Base-by-base conservation (phyloP, 495 filamentous ascomycete species). In the Penicillium odoratum region DNA sequence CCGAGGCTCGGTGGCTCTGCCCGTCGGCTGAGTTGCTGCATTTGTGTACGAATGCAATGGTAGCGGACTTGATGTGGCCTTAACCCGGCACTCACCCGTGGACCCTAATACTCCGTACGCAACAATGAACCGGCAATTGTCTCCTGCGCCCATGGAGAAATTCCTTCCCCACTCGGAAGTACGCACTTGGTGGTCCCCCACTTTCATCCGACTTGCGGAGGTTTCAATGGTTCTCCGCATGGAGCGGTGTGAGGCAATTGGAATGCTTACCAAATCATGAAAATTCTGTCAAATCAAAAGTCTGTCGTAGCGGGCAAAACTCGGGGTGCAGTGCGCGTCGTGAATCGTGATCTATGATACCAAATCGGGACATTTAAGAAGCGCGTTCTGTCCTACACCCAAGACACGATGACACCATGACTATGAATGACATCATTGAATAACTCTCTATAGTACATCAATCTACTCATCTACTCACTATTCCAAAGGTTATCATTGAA, bases 1-100 rank as follows among this genome's bases (percentile, higher is more conserved):
- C 65, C 65, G 65, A 65, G 51, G 57, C 51, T 62, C 53, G 64
- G 60, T 50, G 53, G 53, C 53, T 40, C 21, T 28, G 15, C 30
- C 48, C 16, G 48, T 40, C 48, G 34, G 31, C 48, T 40, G 13
- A 40, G 30, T 51, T 51, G 46, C 46, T 48, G 26, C 25, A 48
- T 48, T 48, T 48, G 46, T 40, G 15, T 11, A 40, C 38, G 38
- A 15, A 40, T 40, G 38, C 38, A 16, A 40, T 40, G 31, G 31
- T 6, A 33, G 38, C 16, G 38, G 21, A 21, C 1, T 21, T 21
- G 21, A 21, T 21, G 1, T 21, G 21, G 21, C 21, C 21, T 21
- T 21, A 21, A 21, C 21, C 21, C 21, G 21, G 21, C 21, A 21
- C 21, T 21, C 21, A 21, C 2, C 21, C 21, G 21, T 21, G 21